Evolutionary conservation across 805 yeast species (phyloP).

Genomic region (Yamadazyma endophytica): DNA sequence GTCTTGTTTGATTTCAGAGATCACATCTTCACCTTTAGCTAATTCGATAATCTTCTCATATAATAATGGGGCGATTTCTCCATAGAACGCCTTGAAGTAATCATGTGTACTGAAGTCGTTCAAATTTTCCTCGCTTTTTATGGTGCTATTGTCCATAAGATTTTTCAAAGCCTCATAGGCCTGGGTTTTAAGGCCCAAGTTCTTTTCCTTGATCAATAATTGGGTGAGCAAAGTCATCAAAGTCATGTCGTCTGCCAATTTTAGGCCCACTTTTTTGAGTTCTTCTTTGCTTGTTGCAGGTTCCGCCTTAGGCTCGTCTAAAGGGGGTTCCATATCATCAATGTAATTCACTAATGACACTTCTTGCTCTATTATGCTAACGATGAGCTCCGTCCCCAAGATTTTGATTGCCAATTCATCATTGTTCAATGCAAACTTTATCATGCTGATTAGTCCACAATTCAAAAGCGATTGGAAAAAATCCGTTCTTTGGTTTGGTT

Average conservation of each 20-base stretch:
- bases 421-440: slow-evolving; percentile 67
- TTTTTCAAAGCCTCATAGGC: slow-evolving; percentile 79
- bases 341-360: slow-evolving; percentile 51
- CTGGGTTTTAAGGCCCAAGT: slow-evolving; percentile 74
- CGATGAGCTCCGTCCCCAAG: slow-evolving; percentile 75
- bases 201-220: slow-evolving; percentile 57
- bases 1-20: slow-evolving; percentile 19
- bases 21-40: slow-evolving; percentile 10
- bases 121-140: slow-evolving; percentile 12
- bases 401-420: slow-evolving; percentile 47
- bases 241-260: slow-evolving; percentile 54
- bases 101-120: slow-evolving; percentile 34
- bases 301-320: slow-evolving; percentile 4
- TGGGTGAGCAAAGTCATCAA: slow-evolving; percentile 52
- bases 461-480: slow-evolving; percentile 63
- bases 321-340: slow-evolving; percentile 24
- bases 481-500: slow-evolving; percentile 54
- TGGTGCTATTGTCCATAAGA: slow-evolving; percentile 56
- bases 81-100: slow-evolving; percentile 60
- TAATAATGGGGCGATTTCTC: slow-evolving; percentile 53
- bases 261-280: slow-evolving; percentile 22
- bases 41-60: slow-evolving; percentile 46
- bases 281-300: slow-evolving; percentile 1
- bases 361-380: slow-evolving; percentile 81
- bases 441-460: slow-evolving; percentile 64